Evolutionary conservation across 2,329 filamentous ascomycete genomes (phyloP).

Genomic region (Alternaria arbusti): DNA sequence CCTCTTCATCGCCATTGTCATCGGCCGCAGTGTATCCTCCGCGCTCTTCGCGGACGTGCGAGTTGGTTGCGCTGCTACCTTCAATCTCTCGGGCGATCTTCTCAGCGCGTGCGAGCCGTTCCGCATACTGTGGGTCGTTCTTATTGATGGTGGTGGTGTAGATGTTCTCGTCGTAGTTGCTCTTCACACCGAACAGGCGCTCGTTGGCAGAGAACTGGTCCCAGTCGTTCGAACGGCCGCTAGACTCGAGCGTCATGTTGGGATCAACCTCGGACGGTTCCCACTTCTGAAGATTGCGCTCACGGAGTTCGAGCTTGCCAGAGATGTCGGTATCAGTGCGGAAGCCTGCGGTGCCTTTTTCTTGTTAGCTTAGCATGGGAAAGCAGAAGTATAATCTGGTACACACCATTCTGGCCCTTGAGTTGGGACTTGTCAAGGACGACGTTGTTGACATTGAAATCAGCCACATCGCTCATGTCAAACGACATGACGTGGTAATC

Average conservation of each 20-base stretch:
- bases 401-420: constrained; percentile 65
- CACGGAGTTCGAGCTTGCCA: constrained; percentile 69
- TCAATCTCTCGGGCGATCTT: constrained; percentile 91
- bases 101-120: constrained; percentile 76
- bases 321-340: constrained; percentile 90
- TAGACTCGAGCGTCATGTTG: constrained; percentile 74
- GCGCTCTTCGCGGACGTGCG: constrained; percentile 90
- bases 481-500: constrained; percentile 64
- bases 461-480: constrained; percentile 65
- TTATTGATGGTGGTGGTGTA: constrained; percentile 94
- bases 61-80: constrained; percentile 71
- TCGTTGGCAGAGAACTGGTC: constrained; percentile 95
- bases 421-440: constrained; percentile 58
- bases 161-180: constrained; percentile 90
- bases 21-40: constrained; percentile 70
- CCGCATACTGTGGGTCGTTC: constrained; percentile 79
- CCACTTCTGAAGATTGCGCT: constrained; percentile 83
- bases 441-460: constrained; percentile 62
- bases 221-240: constrained; percentile 63
- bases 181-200: constrained; percentile 82
- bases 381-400: neutral
- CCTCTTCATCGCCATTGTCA: constrained; percentile 82
- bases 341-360: constrained; percentile 64
- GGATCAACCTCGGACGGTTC: constrained; percentile 69
- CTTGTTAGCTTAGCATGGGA: constrained; percentile 59